Evolutionary conservation across 1,139 yeast species (phyloP), one percentile per base, ranked within the genome.

Genomic region (Sugiyamaella paludigena): DNA sequence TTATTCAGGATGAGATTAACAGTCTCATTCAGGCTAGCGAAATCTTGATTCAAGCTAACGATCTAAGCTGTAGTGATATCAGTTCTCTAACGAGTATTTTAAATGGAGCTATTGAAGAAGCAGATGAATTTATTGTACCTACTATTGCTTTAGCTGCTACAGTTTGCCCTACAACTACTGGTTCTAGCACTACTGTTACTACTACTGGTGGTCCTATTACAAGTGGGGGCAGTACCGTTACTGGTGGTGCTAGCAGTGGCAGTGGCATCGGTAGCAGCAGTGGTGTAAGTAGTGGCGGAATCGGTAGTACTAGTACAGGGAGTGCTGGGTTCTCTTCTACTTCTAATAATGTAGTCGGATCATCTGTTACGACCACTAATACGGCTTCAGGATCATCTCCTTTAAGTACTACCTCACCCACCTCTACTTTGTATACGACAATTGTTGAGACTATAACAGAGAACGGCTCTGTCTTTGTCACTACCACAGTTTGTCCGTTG

Each of bases 1-100:
- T 12, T 43, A 29, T 43, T 27, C 12, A 24, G 19, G 15, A 28
- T 19, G 42, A 37, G 15, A 15, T 43, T 26, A 43, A 32, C 27
- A 9, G 38, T 19, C 35, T 43, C 24, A 19, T 19, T 19, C 24
- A 19, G 24, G 3, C 24, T 19, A 19, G 5, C 5, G 24, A 19
- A 5, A 19, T 3, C 24, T 19, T 19, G 24, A 19, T 19, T 19
- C 24, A 19, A 5, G 24, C 3, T 19, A 19, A 19, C 15, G 32
- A 26, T 15, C 41, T 53, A 19, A 19, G 24, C 12, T 42, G 30
- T 12, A 26, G 36, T 29, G 12, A 45, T 38, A 41, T 50, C 27
- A 34, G 26, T 26, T 19, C 44, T 15, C 43, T 54, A 43, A 51
- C 52, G 44, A 28, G 12, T 38, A 55, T 49, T 37, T 54, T 46